Evolutionary conservation across 2,329 filamentous ascomycete species (phyloP), one percentile per base, ranked within the genome.

Genomic region (Hysterium pulicare): DNA sequence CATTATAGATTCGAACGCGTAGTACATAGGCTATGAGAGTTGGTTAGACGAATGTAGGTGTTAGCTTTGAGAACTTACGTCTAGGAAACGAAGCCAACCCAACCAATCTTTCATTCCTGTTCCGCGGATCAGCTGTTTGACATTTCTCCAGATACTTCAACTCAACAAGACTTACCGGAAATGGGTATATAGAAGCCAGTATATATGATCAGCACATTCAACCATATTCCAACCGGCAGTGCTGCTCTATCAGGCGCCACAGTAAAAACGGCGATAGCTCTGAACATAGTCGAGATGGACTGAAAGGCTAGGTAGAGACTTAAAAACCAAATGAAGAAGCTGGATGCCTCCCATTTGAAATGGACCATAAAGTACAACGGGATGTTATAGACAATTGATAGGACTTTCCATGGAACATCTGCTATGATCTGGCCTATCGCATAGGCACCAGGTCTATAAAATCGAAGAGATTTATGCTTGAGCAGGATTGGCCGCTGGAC

Each of bases 381-480:
- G 15, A 83, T 48, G 46, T 80, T 70, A 55, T 84, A 84, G 5
- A 82, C 62, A 6, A 75, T 52, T 2, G 82, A 77, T 51, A 82
- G 61, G 15, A 81, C 62, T 0, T 81, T 73, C 7, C 81, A 62
- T 0, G 80, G 79, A 1, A 81, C 60, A 53, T 84, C 77, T 21
- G 78, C 72, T 3, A 79, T 68, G 1, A 77, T 78, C 45, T 81
- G 77, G 0, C 78, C 77, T 11, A 81, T 64, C 6, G 78, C 79
- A 36, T 76, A 81, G n/a, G 81, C 79, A 0, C 78, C 70, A 2
- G 80, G 81, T 3, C 77, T 78, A 49, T 86, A 85, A 60, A 86
- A 86, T 0, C 81, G 81, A 49, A 85, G 86, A 19, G 75, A 80
- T 55, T 85, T 85, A 62, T 87, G 83, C 59, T 86, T 86, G 40